Percentiles rank a stretch among this genome's conserved stretches.
Evolutionary conservation across 108 stramenopile genomes (phyloP).

Genomic region (Cylindrotheca fusiformis): DNA sequence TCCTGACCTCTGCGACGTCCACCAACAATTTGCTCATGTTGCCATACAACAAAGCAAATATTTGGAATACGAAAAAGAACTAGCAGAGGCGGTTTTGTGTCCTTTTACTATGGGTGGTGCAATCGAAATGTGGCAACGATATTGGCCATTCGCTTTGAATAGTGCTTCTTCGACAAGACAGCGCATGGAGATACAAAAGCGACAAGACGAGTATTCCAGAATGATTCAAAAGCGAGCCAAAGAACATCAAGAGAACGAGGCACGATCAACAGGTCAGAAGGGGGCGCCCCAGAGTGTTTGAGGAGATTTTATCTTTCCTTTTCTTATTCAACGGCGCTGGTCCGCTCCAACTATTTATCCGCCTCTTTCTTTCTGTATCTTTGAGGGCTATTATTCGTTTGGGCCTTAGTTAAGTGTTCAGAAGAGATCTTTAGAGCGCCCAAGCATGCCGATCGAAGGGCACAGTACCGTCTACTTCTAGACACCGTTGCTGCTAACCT

Average conservation of each 20-base stretch:
- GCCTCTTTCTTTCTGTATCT: too few relatives aligned
- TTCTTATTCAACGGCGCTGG: too few relatives aligned
- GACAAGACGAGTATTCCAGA: conserved; percentile 37
- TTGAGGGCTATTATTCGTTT: too few relatives aligned
- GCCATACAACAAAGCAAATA: conserved; percentile 58
- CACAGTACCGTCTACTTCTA: too few relatives aligned
- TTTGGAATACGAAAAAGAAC: conserved; percentile 58
- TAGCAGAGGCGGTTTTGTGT: conserved; percentile 60
- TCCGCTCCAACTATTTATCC: too few relatives aligned
- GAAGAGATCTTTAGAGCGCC: too few relatives aligned
- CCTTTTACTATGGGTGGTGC: conserved; percentile 73
- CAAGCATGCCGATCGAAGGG: too few relatives aligned
- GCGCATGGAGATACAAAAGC: conserved; percentile 20
- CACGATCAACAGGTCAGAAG: conserved; percentile 4
- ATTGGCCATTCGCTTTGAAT: conserved; percentile 48
- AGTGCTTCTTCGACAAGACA: conserved; percentile 8
- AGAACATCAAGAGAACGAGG: conserved; percentile 26
- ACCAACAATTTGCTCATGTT: conserved; percentile 74
- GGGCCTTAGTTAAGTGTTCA: too few relatives aligned
- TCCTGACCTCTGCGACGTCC: conserved; percentile 77
- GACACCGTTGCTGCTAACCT: too few relatives aligned
- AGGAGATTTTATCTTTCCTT: neutral
- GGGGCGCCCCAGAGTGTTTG: conserved; percentile 4
- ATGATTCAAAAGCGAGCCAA: conserved; percentile 35
- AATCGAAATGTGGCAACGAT: conserved; percentile 61